Base-by-base conservation (phyloP, 2,329 filamentous ascomycete species). In the Aspergillus fumigatiaffinis region DNA sequence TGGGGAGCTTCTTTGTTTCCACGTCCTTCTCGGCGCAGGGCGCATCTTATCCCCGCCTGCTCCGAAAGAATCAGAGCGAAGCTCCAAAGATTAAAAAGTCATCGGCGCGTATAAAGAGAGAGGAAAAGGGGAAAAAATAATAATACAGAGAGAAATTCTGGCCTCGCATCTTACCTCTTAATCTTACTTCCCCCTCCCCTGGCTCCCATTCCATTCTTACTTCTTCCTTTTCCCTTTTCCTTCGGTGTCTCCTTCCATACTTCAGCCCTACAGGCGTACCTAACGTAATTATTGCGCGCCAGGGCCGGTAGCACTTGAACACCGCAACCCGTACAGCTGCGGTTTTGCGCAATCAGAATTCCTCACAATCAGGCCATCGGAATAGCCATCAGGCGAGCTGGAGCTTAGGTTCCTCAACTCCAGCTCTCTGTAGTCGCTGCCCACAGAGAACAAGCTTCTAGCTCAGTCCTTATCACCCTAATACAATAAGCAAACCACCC, bases 1-100 rank as follows among this genome's bases (percentile, higher is more conserved):
- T 56, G 52, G 57, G 25, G 52, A 59, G 55, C 52, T 55, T 29
- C 38, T 41, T 64, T 69, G 55, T 65, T 69, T 62, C 68, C 68
- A 71, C 68, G 68, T 59, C 66, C 63, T 61, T 57, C 51, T 62
- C 60, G 60, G 64, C 58, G 53, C 52, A 61, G 55, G 57, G 41
- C 58, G 51, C 56, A 55, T 55, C 54, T 66, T 69, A 71, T 70
- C 65, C 66, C 69, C 69, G 66, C 62, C 62, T 50, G 55, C 46
- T 64, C 66, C 67, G 63, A 65, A 64, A 56, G 59, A 63, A 64
- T 59, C 54, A 59, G 55, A 51, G 46, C 55, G 52, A 49, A 55
- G 44, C 51, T 38, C 32, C 32, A 53, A 53, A 44, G 47, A 47
- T 25, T 21, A 26, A 14, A 47, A 47, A 47, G 41, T 21, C 41